phyloP scores from a whole-genome alignment of 768 basidiomycete species.

The Boletus rubescentipes region DNA sequence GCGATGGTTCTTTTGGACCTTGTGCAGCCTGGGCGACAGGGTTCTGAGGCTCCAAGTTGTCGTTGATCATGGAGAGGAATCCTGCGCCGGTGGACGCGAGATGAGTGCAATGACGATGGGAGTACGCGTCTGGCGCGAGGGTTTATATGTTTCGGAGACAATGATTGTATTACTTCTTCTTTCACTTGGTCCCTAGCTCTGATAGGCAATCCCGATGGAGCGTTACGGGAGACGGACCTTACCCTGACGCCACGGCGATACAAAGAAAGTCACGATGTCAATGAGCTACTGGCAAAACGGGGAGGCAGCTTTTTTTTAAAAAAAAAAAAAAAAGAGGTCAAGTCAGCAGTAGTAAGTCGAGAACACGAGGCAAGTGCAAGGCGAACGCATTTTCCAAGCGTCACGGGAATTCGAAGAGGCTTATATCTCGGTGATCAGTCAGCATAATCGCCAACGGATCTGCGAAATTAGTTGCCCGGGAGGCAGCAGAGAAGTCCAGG shows the following conservation, averaged over 20 bases:
- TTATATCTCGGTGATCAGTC: background rate
- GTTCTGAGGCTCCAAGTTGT: background rate
- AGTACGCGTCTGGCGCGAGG: background rate
- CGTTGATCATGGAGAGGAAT: conserved; percentile 9
- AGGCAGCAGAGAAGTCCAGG: background rate
- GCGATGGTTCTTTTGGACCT: background rate
- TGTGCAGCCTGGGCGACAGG: conserved; percentile 17
- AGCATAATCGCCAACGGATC: background rate
- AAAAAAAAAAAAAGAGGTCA: background rate
- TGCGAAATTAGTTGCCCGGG: background rate
- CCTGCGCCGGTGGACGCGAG: background rate
- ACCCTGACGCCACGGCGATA: background rate
- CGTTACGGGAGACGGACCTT: conserved; percentile 1
- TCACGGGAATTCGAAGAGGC: too few species aligned
- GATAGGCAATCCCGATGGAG: background rate
- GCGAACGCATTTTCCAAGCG: conserved; percentile 3
- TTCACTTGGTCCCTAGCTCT: background rate
- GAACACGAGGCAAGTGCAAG: conserved; percentile 14
- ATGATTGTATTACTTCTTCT: background rate
- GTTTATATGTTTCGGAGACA: conserved; percentile 10
- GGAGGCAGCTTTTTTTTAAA: too few species aligned
- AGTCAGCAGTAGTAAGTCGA: background rate
- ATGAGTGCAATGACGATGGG: background rate
- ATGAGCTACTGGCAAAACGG: too few species aligned
- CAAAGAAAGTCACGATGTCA: background rate